Evolutionary conservation across 1,284 basidiomycete species (phyloP).

Genomic region (Quambalaria eucalypti): DNA sequence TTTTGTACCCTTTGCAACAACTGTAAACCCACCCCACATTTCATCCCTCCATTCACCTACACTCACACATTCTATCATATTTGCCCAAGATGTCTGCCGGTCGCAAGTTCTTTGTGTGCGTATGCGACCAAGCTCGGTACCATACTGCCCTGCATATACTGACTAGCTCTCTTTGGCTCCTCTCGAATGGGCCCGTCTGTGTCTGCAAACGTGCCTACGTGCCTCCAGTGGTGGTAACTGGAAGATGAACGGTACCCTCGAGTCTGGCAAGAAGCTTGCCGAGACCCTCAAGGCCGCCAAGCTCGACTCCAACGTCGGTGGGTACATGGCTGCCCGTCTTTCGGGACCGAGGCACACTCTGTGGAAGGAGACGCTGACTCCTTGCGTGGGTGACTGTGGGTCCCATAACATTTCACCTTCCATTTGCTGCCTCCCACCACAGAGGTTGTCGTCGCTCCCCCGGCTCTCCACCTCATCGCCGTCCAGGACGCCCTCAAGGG

Average conservation of each 20-base stretch:
- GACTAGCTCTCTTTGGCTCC: not conserved
- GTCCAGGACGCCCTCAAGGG: slow-evolving; percentile 32
- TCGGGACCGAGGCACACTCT: not conserved
- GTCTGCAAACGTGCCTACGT: slow-evolving; percentile 28
- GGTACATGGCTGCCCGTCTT: slow-evolving; percentile 3
- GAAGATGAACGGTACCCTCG: slow-evolving; percentile 47
- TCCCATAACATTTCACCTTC: not conserved
- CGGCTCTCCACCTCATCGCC: slow-evolving; percentile 36
- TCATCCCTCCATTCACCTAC: not conserved
- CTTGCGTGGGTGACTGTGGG: not conserved
- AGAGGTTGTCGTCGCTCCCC: slow-evolving; percentile 45
- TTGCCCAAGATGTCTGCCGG: not conserved
- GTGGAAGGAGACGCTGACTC: not conserved
- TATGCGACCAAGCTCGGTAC: slow-evolving; percentile 3
- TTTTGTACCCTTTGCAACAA: too few species aligned
- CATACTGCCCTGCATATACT: not conserved
- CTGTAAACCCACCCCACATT: not conserved
- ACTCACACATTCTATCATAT: not conserved
- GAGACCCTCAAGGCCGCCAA: slow-evolving; percentile 29
- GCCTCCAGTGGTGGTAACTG: slow-evolving; percentile 45
- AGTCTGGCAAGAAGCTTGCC: slow-evolving; percentile 39
- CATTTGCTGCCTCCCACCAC: slow-evolving; percentile 1
- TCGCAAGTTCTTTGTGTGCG: not conserved
- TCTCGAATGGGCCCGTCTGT: not conserved
- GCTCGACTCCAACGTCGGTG: slow-evolving; percentile 37